phyloP scores from a whole-genome alignment of 257 asterid genomes.

The Haberlea rhodopensis region DNA sequence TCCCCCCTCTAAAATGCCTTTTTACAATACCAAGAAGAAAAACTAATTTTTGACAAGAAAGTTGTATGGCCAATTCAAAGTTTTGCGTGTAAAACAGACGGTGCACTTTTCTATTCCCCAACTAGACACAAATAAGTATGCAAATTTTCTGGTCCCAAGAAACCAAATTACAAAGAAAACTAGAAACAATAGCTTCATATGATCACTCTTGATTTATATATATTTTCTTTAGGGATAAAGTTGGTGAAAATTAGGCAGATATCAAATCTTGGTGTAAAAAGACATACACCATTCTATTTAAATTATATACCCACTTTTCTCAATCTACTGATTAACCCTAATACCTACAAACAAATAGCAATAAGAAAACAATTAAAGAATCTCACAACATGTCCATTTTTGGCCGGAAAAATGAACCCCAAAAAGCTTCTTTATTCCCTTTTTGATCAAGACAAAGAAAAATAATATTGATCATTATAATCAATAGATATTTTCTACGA shows the following conservation, averaged over 20 bases:
- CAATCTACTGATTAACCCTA: constrained; percentile 7
- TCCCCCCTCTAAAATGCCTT: too few species aligned
- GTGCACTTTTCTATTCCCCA: too few species aligned
- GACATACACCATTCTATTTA: neutral
- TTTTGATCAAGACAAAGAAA: constrained; percentile 36
- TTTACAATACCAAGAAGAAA: too few species aligned
- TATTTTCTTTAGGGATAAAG: neutral
- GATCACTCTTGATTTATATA: neutral
- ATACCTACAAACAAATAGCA: too few species aligned
- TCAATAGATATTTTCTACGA: neutral
- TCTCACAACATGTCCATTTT: constrained; percentile 33
- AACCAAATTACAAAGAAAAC: too few species aligned
- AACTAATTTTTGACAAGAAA: too few species aligned
- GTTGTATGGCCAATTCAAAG: too few species aligned
- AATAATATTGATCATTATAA: constrained; percentile 5
- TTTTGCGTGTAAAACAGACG: too few species aligned
- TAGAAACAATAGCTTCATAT: too few species aligned
- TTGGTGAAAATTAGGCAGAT: neutral
- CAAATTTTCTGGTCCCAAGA: too few species aligned
- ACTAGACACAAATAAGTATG: too few species aligned
- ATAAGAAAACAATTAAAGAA: too few species aligned
- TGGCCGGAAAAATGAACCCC: constrained; percentile 4
- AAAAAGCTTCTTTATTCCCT: neutral
- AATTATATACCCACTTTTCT: neutral
- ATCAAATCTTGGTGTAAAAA: constrained; percentile 1